A percentile compares a stretch with the other conserved stretches of the same genome.
phyloP scores from a whole-genome alignment of 768 basidiomycete species.

The Amanita fuliginea region DNA sequence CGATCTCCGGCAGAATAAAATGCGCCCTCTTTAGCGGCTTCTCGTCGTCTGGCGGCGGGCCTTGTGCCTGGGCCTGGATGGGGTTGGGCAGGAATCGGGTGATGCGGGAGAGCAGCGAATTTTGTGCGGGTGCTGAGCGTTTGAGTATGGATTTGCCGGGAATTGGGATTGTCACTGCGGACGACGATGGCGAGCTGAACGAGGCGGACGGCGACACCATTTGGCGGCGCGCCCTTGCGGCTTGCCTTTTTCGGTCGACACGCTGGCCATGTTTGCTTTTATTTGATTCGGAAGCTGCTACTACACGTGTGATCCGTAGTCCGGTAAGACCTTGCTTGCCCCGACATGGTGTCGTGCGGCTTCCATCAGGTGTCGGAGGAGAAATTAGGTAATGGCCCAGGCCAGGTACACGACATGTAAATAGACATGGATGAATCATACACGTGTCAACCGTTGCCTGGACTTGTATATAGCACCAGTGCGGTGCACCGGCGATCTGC shows the following conservation, averaged over 20 bases:
- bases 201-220: conserved; percentile 28
- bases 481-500: no score
- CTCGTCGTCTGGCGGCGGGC: conserved; percentile 20
- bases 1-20: conserved; percentile 81
- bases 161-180: conserved; percentile 69
- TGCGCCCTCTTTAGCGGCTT: conserved; percentile 79
- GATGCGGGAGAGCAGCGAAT: conserved; percentile 62
- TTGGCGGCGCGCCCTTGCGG: background rate
- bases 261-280: background rate
- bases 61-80: conserved; percentile 18
- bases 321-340: no score
- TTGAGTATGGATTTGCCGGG: conserved; percentile 80
- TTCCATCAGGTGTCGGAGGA: no score
- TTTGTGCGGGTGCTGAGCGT: conserved; percentile 56
- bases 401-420: no score
- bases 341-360: no score
- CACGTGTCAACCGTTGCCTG: no score
- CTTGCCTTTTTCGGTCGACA: background rate
- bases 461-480: no score
- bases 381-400: no score
- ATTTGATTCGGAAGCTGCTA: background rate
- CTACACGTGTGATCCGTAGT: no score
- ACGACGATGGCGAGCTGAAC: conserved; percentile 62
- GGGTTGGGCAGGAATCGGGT: conserved; percentile 64
- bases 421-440: no score